Conservation (phyloP, 2,329 filamentous ascomycete species). For the Exserohilum turcica region DNA sequence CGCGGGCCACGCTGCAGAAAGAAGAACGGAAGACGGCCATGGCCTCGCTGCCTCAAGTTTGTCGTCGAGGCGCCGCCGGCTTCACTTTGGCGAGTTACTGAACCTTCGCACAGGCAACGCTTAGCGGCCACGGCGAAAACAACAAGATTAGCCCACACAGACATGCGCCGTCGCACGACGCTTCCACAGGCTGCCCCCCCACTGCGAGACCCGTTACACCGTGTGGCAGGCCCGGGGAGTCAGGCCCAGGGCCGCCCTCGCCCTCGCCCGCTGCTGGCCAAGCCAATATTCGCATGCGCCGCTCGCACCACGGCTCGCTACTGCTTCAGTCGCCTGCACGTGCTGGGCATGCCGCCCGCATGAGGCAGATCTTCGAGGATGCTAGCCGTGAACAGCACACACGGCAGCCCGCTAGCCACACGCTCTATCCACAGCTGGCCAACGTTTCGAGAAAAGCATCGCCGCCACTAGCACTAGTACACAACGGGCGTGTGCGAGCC, state of each 20-base stretch:
- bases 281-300: slow-evolving; percentile 35
- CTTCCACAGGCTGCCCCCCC: neutral
- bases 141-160: neutral
- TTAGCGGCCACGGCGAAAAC: neutral
- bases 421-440: slow-evolving; percentile 31
- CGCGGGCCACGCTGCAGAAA: neutral
- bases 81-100: slow-evolving; percentile 2
- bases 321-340: slow-evolving; percentile 39
- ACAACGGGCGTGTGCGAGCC: neutral
- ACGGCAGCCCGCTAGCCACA: neutral
- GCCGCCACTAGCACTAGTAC: neutral
- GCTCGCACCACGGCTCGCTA: slow-evolving; percentile 20
- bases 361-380: slow-evolving; percentile 38
- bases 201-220: neutral
- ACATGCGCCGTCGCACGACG: neutral
- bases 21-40: neutral
- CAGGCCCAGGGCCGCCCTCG: neutral
- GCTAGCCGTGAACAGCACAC: slow-evolving; percentile 11
- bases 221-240: neutral
- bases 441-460: slow-evolving; percentile 28
- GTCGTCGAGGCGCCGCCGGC: neutral
- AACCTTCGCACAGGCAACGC: slow-evolving; percentile 9
- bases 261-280: slow-evolving; percentile 5
- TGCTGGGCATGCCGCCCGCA: slow-evolving; percentile 32
- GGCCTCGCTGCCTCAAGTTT: slow-evolving; percentile 13